Conservation (phyloP, 2,329 filamentous ascomycete genomes). For the Emmonsia crescens region DNA sequence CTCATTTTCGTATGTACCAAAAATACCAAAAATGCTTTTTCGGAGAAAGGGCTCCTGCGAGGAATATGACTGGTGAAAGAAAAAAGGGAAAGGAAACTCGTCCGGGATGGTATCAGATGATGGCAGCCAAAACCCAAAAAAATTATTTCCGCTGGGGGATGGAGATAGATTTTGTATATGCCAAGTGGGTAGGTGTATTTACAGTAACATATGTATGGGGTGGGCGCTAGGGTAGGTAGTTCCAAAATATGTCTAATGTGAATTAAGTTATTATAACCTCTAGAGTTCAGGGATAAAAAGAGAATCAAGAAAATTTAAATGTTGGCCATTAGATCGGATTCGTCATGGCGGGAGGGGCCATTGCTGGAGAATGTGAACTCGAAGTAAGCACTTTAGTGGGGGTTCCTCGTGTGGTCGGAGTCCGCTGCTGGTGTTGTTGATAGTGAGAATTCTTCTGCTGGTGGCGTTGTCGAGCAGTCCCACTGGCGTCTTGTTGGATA, state of each 20-base stretch:
- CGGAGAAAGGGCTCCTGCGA: not conserved
- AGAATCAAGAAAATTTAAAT: not conserved
- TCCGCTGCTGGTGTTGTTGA: slow-evolving; percentile 8
- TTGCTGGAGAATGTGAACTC: not conserved
- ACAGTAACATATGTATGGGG: not conserved
- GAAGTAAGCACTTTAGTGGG: not conserved
- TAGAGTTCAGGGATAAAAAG: not conserved
- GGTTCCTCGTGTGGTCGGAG: not conserved
- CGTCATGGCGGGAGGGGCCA: slow-evolving; percentile 4
- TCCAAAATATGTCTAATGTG: not conserved
- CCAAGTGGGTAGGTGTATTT: not conserved
- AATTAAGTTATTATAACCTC: not conserved
- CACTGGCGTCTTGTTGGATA: slow-evolving; percentile 3
- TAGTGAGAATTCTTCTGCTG: slow-evolving; percentile 4
- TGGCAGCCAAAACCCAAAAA: not conserved
- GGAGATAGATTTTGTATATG: not conserved
- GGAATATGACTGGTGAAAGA: not conserved
- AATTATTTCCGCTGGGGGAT: not conserved
- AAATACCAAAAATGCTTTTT: not conserved
- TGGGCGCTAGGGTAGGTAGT: not conserved
- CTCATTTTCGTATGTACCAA: not conserved
- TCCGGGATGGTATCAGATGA: not conserved
- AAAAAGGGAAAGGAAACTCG: not conserved
- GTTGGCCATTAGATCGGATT: slow-evolving; percentile 6
- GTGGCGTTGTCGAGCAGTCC: slow-evolving; percentile 9